Base-by-base conservation (phyloP, 768 basidiomycete species). In the Psilocybe subaeruginosa region DNA sequence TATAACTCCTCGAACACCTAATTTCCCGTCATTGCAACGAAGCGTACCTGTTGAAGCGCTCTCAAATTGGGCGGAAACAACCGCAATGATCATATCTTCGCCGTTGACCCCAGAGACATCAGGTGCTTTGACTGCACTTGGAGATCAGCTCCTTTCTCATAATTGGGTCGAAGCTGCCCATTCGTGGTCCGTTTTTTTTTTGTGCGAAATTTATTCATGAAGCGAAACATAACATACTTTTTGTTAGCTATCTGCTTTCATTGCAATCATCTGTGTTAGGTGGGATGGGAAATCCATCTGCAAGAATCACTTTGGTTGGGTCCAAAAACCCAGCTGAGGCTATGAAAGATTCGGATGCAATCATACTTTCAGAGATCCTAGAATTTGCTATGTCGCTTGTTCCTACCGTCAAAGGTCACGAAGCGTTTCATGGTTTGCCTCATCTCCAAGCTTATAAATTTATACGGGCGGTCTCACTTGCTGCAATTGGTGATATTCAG, bases 371-470 rank as follows among this genome's bases (percentile, higher is more conserved):
- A 2, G 97, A 99, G 76, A 88, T 97, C 51, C 78, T 88, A 12
- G 97, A 99, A 76, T 99, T 94, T 72, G 96, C 93, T 0, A 70
- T 95, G 48, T 93, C 93, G 5, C 76, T 97, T 41, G 79, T 84
- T n/a, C 76, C 89, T 3, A 73, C 83, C 0, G 68, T 80, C 1
- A 97, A 97, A 75, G 93, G 95, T 11, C 93, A 95, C 69, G 97
- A 99, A 54, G 66, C 86, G 3, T 96, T 94, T 71, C 74, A 77
- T 53, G 97, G 96, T 1, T 74, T 98, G 17, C 85, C 92, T 8
- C 90, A 95, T 69, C 78, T 99, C 29, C 92, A 99, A 73, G 87
- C 93, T 2, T 97, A 94, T 77, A 87, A 91, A 57, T 81, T 99
- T 45, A 77, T 95, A 45, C 86, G 89, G 60, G 96, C 97, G 2